phyloP scores from a whole-genome alignment of 805 yeast species.

The Candida sanyiensis region DNA sequence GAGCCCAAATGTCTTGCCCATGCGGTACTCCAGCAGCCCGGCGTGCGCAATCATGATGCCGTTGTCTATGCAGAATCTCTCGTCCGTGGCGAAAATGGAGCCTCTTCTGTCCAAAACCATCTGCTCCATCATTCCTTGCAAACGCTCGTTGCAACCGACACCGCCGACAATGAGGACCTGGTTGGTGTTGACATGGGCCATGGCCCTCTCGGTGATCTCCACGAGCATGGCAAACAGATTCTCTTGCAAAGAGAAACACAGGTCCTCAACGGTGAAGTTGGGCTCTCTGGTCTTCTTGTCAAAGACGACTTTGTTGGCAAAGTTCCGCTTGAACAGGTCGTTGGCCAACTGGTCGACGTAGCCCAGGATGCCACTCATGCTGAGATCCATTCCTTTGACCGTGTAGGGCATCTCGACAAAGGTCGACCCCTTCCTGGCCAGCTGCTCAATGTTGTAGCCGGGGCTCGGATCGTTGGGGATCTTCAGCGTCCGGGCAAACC shows the following conservation, averaged over 20 bases:
- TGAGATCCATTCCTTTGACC: conserved; percentile 96
- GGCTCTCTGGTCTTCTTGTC: conserved; percentile 37
- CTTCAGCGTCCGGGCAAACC: conserved; percentile 87
- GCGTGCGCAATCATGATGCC: conserved; percentile 99
- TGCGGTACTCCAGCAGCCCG: conserved; percentile 78
- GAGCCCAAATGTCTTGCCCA: conserved; percentile 59
- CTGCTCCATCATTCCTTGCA: conserved; percentile 94
- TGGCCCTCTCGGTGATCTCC: conserved; percentile 95
- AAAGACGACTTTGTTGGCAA: conserved; percentile 31
- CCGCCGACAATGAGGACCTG: conserved; percentile 97
- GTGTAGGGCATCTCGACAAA: conserved; percentile 85
- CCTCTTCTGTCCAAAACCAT: conserved; percentile 92
- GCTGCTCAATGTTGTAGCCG: conserved; percentile 92
- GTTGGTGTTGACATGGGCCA: conserved; percentile 90
- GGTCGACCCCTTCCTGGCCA: conserved; percentile 63
- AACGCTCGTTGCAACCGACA: conserved; percentile 89
- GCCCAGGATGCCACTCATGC: conserved; percentile 93
- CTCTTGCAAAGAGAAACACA: conserved; percentile 91
- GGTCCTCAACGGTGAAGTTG: conserved; percentile 70
- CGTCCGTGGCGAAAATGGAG: conserved; percentile 90
- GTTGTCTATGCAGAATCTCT: conserved; percentile 93
- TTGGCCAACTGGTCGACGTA: conserved; percentile 76
- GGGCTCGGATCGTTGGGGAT: conserved; percentile 95
- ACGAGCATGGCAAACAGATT: conserved; percentile 92
- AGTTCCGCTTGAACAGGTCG: conserved; percentile 50